phyloP scores from a whole-genome alignment of 192 early-diverging fungal species.

The Rhizoclosmatium globosum region DNA sequence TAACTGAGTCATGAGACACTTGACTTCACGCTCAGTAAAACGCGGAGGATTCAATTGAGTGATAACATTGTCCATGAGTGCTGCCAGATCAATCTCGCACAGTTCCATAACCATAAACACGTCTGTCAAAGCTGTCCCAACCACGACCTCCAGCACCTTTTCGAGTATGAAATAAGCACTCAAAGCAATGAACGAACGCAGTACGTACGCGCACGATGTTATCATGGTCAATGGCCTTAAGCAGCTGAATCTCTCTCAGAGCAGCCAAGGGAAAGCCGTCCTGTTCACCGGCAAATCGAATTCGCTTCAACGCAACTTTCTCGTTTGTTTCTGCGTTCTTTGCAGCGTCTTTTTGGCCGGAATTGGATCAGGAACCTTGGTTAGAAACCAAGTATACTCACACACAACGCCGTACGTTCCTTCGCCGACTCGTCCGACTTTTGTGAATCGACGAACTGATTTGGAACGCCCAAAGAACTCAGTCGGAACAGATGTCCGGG shows the following conservation, averaged over 20 bases:
- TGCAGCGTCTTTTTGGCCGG: slow-evolving; percentile 57
- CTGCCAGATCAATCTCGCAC: slow-evolving; percentile 79
- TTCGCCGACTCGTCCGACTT: slow-evolving; percentile 77
- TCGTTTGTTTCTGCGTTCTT: slow-evolving; percentile 31
- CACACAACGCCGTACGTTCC: slow-evolving; percentile 93
- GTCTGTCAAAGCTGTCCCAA: slow-evolving; percentile 56
- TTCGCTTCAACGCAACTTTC: slow-evolving; percentile 70
- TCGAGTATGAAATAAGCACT: neutral
- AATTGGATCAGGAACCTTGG: neutral
- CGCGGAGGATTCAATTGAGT: slow-evolving; percentile 5
- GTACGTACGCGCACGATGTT: slow-evolving; percentile 79
- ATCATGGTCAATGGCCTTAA: slow-evolving; percentile 70
- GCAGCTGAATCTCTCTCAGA: slow-evolving; percentile 77
- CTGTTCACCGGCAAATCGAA: slow-evolving; percentile 63
- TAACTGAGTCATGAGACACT: slow-evolving; percentile 90
- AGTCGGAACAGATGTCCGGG: neutral
- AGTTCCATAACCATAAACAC: slow-evolving; percentile 92
- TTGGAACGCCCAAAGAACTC: slow-evolving; percentile 38
- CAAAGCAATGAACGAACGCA: slow-evolving; percentile 64
- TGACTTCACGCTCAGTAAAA: slow-evolving; percentile 59
- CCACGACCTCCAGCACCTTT: neutral
- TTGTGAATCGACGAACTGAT: slow-evolving; percentile 54
- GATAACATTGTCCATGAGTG: slow-evolving; percentile 54
- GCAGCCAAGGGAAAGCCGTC: slow-evolving; percentile 76
- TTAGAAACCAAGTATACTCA: neutral